These are phyloP conservation scores for Quillaja saponaria DNA, from an alignment of 306 rosid genomes.

Conservation along the genomic window DNA sequence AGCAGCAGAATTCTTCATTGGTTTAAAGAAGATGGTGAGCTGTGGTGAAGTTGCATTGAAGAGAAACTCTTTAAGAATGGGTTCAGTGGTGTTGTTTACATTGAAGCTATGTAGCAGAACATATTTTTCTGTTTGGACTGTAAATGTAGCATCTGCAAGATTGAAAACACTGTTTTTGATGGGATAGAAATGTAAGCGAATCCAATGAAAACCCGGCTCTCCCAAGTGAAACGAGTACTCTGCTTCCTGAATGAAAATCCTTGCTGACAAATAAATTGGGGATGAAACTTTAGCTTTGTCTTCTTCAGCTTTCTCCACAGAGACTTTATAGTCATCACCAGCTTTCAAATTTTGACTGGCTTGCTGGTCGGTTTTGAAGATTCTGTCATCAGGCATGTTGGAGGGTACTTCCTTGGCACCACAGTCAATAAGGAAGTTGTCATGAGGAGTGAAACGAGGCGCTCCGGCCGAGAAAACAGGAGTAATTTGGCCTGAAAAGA, in stretches of 20 bases:
- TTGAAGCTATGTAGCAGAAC: constrained; percentile 68
- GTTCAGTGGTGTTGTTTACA: constrained; percentile 40
- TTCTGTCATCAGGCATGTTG: constrained; percentile 80
- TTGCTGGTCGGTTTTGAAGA: constrained; percentile 68
- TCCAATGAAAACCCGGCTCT: constrained; percentile 63
- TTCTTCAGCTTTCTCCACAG: constrained; percentile 3
- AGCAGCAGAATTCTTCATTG: constrained; percentile 56
- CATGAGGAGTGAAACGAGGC: constrained; percentile 55
- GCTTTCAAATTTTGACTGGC: constrained; percentile 50
- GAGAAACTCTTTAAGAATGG: constrained; percentile 55
- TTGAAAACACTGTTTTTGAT: constrained; percentile 40
- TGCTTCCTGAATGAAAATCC: constrained; percentile 67
- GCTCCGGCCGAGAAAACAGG: constrained; percentile 8
- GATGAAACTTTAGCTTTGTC: constrained; percentile 34
- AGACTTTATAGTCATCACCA: constrained; percentile 51
- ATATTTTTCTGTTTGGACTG: constrained; percentile 39
- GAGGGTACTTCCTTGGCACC: constrained; percentile 51
- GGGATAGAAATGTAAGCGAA: constrained; percentile 61
- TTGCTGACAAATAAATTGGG: constrained; percentile 52
- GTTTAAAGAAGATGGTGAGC: constrained; percentile 39
- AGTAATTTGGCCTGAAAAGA: constrained; percentile 17
- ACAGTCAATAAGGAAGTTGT: constrained; percentile 71
- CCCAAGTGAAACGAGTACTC: constrained; percentile 51
- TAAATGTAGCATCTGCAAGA: constrained; percentile 55
- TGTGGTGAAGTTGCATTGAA: constrained; percentile 36